These are phyloP conservation scores for Panicum hallii DNA, from an alignment of 202 grass and related monocot species.

Conservation along the genomic window DNA sequence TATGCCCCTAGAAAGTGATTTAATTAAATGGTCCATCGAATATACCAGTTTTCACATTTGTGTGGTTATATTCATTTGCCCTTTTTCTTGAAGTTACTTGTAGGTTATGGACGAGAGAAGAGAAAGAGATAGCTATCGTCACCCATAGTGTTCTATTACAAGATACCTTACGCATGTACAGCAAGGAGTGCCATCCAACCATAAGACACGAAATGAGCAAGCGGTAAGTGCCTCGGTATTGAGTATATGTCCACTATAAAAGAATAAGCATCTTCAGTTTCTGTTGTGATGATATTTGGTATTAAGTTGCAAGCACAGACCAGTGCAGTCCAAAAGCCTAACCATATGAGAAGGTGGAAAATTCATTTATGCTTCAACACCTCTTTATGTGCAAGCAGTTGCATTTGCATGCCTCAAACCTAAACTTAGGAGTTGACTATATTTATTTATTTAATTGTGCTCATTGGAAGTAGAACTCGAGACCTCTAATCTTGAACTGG, in stretches of 20 bases:
- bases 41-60: no score
- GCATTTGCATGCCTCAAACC: background rate
- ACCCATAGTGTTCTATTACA: constrained; percentile 76
- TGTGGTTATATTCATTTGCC: background rate
- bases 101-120: constrained; percentile 90
- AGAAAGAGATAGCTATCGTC: constrained; percentile 83
- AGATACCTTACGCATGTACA: constrained; percentile 65
- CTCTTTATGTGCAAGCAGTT: background rate
- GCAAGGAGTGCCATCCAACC: constrained; percentile 66
- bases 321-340: no score
- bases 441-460: background rate
- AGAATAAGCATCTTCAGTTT: background rate
- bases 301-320: no score
- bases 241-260: background rate
- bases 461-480: background rate
- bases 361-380: no score
- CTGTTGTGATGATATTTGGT: background rate
- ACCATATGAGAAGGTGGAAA: no score
- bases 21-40: no score
- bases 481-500: background rate
- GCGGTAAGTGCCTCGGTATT: constrained; percentile 52
- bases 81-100: background rate
- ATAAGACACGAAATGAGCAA: constrained; percentile 64
- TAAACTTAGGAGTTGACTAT: background rate
- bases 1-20: no score